phyloP scores from a whole-genome alignment of 1,139 yeast species.

The Hemisphaericaspora subhashii region DNA sequence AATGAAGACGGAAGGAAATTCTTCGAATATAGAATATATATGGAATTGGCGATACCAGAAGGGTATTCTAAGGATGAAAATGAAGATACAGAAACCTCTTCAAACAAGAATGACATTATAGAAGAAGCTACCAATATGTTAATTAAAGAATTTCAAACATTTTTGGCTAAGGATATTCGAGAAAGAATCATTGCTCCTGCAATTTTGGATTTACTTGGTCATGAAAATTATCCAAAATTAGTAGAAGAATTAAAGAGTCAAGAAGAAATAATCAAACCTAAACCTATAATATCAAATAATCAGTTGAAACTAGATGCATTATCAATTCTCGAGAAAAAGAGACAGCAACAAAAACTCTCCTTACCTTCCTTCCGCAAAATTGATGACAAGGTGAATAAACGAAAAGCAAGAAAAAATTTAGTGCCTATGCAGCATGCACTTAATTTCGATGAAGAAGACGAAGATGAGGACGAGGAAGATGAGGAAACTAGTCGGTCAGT shows the following conservation, averaged over 20 bases:
- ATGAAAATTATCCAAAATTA: conserved; percentile 56
- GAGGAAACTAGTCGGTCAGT: conserved; percentile 41
- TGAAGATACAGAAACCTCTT: conserved; percentile 11
- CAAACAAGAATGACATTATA: conserved; percentile 29
- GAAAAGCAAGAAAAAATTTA: conserved; percentile 25
- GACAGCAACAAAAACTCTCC: conserved; percentile 19
- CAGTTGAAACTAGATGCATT: conserved; percentile 27
- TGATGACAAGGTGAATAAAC: conserved; percentile 16
- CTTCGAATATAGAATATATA: conserved; percentile 48
- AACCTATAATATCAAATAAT: conserved; percentile 17
- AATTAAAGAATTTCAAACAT: conserved; percentile 61
- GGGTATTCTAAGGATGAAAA: conserved; percentile 19
- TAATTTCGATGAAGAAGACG: conserved; percentile 53
- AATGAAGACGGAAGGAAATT: conserved; percentile 64
- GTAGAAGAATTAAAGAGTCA: conserved; percentile 45
- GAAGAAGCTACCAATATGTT: conserved; percentile 62
- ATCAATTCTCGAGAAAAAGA: conserved; percentile 28
- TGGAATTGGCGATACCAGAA: conserved; percentile 56
- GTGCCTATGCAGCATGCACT: conserved; percentile 76
- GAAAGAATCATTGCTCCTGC: conserved; percentile 75
- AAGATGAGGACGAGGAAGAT: conserved; percentile 33
- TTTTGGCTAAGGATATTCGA: conserved; percentile 69
- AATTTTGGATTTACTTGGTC: conserved; percentile 61
- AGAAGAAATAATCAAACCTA: conserved; percentile 28
- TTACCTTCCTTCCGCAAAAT: conserved; percentile 55